Evolutionary conservation across 192 early-diverging fungal species (phyloP), one percentile per base, ranked within the genome.

Genomic region (Rhizoclosmatium sp.): DNA sequence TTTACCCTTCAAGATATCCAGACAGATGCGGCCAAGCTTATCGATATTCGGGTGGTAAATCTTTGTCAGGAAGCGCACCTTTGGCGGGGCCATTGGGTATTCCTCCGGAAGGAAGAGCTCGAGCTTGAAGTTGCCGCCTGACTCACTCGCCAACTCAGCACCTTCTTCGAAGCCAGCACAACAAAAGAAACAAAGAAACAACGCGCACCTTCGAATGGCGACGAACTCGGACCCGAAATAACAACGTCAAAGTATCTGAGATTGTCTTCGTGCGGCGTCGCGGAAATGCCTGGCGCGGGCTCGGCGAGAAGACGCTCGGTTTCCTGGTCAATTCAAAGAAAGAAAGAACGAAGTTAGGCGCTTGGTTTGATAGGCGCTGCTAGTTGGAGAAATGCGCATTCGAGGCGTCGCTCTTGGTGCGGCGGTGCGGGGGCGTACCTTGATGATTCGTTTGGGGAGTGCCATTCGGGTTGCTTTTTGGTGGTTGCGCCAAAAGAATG

Each of bases 31-130:
- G 23, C 98, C 98, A 39, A 98, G 91, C 87, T 96, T 98, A 85
- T 99, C 98, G 82, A 99, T 99, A 82, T 99, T 99, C 23, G 79
- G 79, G 58, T 80, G 79, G 86, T 99, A 99, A 82, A 99, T 99
- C 85, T 95, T 95, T 62, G 98, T 99, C 84, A 99, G 86, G 78
- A 98, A 88, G 31, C 96, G 95, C 49, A 99, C 98, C 89, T 97
- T 99, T 54, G 98, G 98, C 59, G 98, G 95, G 2, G 93, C 92
- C 98, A 99, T 99, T 42, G 98, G 98, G 80, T 99, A 99, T 40
- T 97, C 96, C 74, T 97, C 96, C 70, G 98, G 96, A 76, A 99
- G 85, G 81, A 96, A 99, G 67, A 99, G 89, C 81, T 99, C 98
- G 64, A 99, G 91, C 78, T 92, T 95, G 84, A 99, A 99, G 39